Evolutionary conservation across 805 yeast species (phyloP).

Genomic region (Sungouiella thailandica): DNA sequence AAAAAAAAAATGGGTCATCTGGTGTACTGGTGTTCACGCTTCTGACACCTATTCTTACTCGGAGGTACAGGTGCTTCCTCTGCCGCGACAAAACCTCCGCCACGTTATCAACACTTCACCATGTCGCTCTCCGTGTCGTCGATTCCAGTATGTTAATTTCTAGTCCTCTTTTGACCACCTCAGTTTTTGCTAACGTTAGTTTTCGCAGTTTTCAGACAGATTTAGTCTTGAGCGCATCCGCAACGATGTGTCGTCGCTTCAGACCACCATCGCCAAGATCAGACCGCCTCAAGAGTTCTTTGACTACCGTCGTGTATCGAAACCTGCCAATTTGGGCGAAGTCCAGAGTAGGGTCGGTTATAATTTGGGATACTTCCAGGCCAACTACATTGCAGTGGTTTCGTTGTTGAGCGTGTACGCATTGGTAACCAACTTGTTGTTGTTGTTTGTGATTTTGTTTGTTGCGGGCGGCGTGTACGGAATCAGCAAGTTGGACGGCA

Average conservation of each 20-base stretch:
- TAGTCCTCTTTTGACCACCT: too few species aligned
- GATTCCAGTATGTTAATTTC: slow-evolving; percentile 29
- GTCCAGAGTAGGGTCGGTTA: slow-evolving; percentile 82
- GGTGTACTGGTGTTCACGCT: too few species aligned
- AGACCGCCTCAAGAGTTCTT: slow-evolving; percentile 93
- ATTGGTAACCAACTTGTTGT: slow-evolving; percentile 75
- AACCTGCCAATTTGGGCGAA: slow-evolving; percentile 86
- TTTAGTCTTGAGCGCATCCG: slow-evolving; percentile 21
- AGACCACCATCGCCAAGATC: slow-evolving; percentile 61
- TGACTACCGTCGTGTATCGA: slow-evolving; percentile 82
- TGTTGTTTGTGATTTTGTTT: slow-evolving; percentile 74
- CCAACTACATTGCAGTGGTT: slow-evolving; percentile 77
- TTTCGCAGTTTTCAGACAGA: slow-evolving; percentile 17
- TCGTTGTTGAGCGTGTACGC: slow-evolving; percentile 76
- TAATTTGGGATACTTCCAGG: slow-evolving; percentile 81
- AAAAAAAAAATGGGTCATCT: too few species aligned
- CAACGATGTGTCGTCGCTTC: slow-evolving; percentile 39
- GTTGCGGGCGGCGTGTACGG: slow-evolving; percentile 73
- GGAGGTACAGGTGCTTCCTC: too few species aligned
- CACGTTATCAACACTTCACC: too few species aligned
- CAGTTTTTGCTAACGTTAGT: slow-evolving; percentile 9
- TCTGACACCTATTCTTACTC: too few species aligned
- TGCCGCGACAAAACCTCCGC: too few species aligned
- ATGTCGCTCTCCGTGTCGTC: slow-evolving; percentile 28
- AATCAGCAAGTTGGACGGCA: slow-evolving; percentile 75